phyloP scores from a whole-genome alignment of 345 rosid genomes.

The Salix udensis region DNA sequence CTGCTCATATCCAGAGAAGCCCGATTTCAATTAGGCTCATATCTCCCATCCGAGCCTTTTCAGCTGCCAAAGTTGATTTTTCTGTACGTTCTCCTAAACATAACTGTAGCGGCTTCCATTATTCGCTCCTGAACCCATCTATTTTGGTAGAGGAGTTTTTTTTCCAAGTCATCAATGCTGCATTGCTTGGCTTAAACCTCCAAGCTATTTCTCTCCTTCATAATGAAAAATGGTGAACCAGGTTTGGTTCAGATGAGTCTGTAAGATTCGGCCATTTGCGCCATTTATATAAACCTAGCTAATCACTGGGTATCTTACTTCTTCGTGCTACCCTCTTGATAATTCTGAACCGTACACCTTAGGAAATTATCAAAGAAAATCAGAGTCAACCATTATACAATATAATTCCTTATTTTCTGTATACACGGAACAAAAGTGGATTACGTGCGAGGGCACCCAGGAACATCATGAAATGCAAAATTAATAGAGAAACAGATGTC shows the following conservation, averaged over 20 bases:
- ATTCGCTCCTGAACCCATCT: slow-evolving; percentile 17
- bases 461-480: too few species aligned
- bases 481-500: too few species aligned
- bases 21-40: slow-evolving; percentile 36
- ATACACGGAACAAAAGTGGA: too few species aligned
- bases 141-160: slow-evolving; percentile 10
- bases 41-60: background rate
- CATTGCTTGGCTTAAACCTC: background rate
- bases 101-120: background rate
- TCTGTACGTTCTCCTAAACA: background rate
- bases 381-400: too few species aligned
- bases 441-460: too few species aligned
- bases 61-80: background rate
- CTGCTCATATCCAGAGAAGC: slow-evolving; percentile 78
- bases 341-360: too few species aligned
- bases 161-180: background rate
- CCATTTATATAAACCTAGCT: background rate
- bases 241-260: slow-evolving; percentile 2
- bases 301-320: background rate
- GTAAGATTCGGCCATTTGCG: background rate
- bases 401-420: too few species aligned
- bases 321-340: background rate
- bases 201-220: background rate
- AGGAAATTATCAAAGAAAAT: background rate
- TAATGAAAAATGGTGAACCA: background rate